These are phyloP conservation scores for Sporobolomyces pararoseus DNA, from an alignment of 768 basidiomycete species.

Conservation along the genomic window DNA sequence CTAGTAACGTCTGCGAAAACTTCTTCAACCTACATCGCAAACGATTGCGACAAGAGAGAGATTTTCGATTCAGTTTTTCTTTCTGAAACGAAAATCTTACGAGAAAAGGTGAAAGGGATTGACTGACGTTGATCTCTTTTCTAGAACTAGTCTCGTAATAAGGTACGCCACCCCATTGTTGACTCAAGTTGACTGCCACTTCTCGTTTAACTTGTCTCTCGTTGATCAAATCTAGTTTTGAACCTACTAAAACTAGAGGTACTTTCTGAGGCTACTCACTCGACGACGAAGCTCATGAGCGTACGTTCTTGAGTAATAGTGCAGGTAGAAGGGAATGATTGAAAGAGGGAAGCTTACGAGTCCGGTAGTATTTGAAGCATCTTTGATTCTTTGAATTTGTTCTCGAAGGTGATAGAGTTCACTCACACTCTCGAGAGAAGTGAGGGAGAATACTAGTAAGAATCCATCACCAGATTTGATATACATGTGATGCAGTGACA, in stretches of 20 bases:
- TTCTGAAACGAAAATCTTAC: no score
- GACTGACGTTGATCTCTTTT: constrained; percentile 44
- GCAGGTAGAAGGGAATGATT: background rate
- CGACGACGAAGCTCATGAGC: background rate
- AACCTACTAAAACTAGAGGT: constrained; percentile 45
- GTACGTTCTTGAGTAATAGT: background rate
- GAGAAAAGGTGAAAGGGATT: background rate
- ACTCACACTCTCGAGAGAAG: constrained; percentile 38
- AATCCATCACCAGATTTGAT: constrained; percentile 46
- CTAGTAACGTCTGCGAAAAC: constrained; percentile 45
- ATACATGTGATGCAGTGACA: constrained; percentile 45
- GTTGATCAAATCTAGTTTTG: constrained; percentile 44
- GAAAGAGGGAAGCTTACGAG: background rate
- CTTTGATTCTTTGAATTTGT: constrained; percentile 45
- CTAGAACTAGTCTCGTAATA: constrained; percentile 45
- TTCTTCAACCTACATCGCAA: constrained; percentile 8
- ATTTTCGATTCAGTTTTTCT: no score
- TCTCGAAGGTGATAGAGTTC: constrained; percentile 42
- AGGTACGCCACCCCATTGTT: constrained; percentile 43
- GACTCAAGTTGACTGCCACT: constrained; percentile 36
- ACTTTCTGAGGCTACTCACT: constrained; percentile 10
- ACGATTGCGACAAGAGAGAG: no score
- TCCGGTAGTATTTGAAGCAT: background rate
- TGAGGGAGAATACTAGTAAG: constrained; percentile 45
- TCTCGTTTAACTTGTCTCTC: constrained; percentile 44